A percentile compares a stretch with the other conserved stretches of the same genome.
Evolutionary conservation across 2,329 filamentous ascomycete genomes (phyloP).

Genomic region (Nothomitra cinnamomea): DNA sequence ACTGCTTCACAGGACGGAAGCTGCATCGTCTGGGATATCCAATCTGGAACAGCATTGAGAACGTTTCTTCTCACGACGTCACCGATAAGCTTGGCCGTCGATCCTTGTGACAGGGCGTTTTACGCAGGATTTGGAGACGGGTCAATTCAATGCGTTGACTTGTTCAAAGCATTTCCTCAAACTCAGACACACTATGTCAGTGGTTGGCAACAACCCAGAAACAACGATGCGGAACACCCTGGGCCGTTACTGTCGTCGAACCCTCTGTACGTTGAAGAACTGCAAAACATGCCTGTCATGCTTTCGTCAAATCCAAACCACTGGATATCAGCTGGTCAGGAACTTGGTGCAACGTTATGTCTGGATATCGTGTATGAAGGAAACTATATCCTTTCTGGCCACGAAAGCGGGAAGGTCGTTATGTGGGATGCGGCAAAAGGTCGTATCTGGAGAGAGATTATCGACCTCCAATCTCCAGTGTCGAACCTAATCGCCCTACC

Average conservation of each 20-base stretch:
- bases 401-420: slow-evolving; percentile 60
- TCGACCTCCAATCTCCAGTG: slow-evolving; percentile 62
- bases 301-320: slow-evolving; percentile 19
- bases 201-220: slow-evolving; percentile 9
- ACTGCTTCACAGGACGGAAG: slow-evolving; percentile 77
- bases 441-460: slow-evolving; percentile 47
- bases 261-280: slow-evolving; percentile 26
- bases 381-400: slow-evolving; percentile 62
- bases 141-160: slow-evolving; percentile 61
- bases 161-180: slow-evolving; percentile 38
- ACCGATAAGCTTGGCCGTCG: slow-evolving; percentile 57
- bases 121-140: slow-evolving; percentile 71
- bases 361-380: slow-evolving; percentile 69
- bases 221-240: slow-evolving; percentile 5
- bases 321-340: slow-evolving; percentile 37
- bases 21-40: slow-evolving; percentile 85
- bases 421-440: slow-evolving; percentile 64
- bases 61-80: slow-evolving; percentile 65
- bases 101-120: slow-evolving; percentile 68
- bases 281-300: slow-evolving; percentile 36
- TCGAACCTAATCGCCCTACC: slow-evolving; percentile 65
- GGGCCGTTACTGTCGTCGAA: neutral
- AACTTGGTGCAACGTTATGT: slow-evolving; percentile 49
- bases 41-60: slow-evolving; percentile 55
- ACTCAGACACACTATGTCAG: slow-evolving; percentile 11